Evolutionary conservation across 2,329 filamentous ascomycete species (phyloP).

Genomic region (Aquanectria penicillioides): DNA sequence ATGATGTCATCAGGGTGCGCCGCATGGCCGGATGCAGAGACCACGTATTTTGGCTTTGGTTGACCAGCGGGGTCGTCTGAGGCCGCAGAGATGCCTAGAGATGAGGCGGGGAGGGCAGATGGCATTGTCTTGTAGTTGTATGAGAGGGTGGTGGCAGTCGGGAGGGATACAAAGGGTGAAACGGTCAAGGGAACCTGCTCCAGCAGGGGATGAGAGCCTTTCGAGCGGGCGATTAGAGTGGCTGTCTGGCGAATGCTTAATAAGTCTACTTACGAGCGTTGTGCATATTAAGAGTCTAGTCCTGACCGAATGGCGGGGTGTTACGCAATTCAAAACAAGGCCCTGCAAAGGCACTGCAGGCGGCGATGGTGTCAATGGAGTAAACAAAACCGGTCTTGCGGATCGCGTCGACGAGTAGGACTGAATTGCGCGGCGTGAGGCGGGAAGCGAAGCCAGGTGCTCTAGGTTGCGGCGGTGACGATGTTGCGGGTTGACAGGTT

Average conservation of each 20-base stretch:
- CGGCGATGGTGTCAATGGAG: not conserved
- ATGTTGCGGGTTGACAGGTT: not conserved
- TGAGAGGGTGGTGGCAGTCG: conserved; percentile 87
- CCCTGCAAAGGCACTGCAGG: too few species aligned
- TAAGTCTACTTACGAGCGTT: conserved; percentile 47
- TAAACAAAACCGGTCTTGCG: not conserved
- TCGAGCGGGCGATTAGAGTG: conserved; percentile 28
- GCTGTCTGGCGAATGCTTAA: not conserved
- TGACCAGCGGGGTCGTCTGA: conserved; percentile 47
- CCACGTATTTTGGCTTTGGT: conserved; percentile 76
- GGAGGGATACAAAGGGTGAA: conserved; percentile 92
- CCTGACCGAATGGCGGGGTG: not conserved
- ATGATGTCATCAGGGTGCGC: conserved; percentile 90
- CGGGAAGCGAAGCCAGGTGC: not conserved
- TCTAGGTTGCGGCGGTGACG: too few species aligned
- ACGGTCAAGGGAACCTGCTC: conserved; percentile 94
- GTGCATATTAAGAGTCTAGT: too few species aligned
- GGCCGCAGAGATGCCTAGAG: conserved; percentile 48
- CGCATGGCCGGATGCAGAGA: conserved; percentile 80
- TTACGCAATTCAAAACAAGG: not conserved
- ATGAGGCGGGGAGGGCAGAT: conserved; percentile 75
- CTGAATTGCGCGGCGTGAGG: not conserved
- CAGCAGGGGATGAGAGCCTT: conserved; percentile 85
- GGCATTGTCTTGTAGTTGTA: conserved; percentile 95
- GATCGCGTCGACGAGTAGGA: not conserved